Percentiles rank a stretch among this genome's conserved stretches.
phyloP scores from a whole-genome alignment of 2,329 filamentous ascomycete genomes.

The Xylariaceae sp. region DNA sequence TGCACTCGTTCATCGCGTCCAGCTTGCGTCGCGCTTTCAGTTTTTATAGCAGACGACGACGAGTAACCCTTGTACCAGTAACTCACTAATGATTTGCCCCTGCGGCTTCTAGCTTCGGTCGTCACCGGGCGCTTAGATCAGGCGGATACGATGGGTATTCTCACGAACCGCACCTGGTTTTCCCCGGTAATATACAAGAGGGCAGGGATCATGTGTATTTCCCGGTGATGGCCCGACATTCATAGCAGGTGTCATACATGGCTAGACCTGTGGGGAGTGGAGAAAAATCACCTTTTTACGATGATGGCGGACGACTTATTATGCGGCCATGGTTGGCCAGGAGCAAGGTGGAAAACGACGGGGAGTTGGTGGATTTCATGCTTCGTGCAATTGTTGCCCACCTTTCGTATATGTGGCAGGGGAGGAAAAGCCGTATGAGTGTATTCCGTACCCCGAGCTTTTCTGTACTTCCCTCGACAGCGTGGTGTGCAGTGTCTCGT shows the following conservation, averaged over 20 bases:
- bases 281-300: constrained; percentile 10
- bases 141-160: constrained; percentile 17
- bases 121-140: constrained; percentile 14
- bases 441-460: not conserved
- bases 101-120: constrained; percentile 15
- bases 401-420: constrained; percentile 11
- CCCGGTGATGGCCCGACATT: constrained; percentile 10
- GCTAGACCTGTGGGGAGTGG: constrained; percentile 9
- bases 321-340: constrained; percentile 12
- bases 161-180: constrained; percentile 12
- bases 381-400: constrained; percentile 6
- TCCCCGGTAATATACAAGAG: constrained; percentile 21
- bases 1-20: not conserved
- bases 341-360: constrained; percentile 22
- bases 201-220: constrained; percentile 11
- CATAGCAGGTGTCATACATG: constrained; percentile 13
- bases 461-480: not conserved
- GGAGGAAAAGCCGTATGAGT: constrained; percentile 12
- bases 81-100: constrained; percentile 23
- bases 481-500: not conserved
- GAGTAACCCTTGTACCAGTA: constrained; percentile 26
- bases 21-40: not conserved
- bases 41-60: constrained; percentile 5
- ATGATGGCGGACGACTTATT: constrained; percentile 11
- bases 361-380: constrained; percentile 21